Evolutionary conservation across 2,329 filamentous ascomycete genomes (phyloP).

Genomic region (Botrytis galanthina): DNA sequence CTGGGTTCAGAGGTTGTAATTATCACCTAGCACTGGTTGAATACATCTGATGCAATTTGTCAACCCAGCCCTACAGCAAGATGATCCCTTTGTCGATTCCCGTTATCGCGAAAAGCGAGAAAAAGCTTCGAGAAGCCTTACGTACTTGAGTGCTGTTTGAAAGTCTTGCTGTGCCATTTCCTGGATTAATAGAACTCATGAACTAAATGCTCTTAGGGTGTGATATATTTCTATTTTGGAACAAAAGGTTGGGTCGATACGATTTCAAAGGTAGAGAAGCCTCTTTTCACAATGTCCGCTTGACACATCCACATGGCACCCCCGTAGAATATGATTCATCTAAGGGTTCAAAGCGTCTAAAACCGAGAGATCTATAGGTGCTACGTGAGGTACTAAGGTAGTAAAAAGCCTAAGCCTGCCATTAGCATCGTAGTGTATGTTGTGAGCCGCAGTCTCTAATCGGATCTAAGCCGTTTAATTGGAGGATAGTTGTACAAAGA

Average conservation of each 20-base stretch:
- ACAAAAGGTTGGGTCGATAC: neutral
- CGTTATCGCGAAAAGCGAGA: neutral
- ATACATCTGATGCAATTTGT: neutral
- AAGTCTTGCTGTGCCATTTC: neutral
- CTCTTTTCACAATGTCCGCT: slow-evolving; percentile 5
- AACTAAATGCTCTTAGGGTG: neutral
- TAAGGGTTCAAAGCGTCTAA: slow-evolving; percentile 8
- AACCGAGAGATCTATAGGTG: slow-evolving; percentile 1
- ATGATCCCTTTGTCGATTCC: slow-evolving; percentile 1
- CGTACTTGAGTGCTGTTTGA: neutral
- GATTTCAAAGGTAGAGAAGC: slow-evolving; percentile 8
- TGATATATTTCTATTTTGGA: neutral
- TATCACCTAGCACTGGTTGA: neutral
- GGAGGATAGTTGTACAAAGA: neutral
- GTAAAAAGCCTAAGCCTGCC: slow-evolving; percentile 7
- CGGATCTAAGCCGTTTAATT: slow-evolving; percentile 30
- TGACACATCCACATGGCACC: slow-evolving; percentile 30
- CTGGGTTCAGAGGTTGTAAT: neutral
- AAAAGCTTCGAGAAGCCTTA: slow-evolving; percentile 22
- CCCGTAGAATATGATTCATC: slow-evolving; percentile 16
- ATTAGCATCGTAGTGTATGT: slow-evolving; percentile 24
- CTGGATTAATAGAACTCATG: neutral
- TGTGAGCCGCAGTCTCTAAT: slow-evolving; percentile 35
- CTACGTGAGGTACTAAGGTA: neutral
- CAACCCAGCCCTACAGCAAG: slow-evolving; percentile 14